Evolutionary conservation across 106 monocot species (phyloP), one percentile per base, ranked within the genome.

Genomic region (Allium cepa): DNA sequence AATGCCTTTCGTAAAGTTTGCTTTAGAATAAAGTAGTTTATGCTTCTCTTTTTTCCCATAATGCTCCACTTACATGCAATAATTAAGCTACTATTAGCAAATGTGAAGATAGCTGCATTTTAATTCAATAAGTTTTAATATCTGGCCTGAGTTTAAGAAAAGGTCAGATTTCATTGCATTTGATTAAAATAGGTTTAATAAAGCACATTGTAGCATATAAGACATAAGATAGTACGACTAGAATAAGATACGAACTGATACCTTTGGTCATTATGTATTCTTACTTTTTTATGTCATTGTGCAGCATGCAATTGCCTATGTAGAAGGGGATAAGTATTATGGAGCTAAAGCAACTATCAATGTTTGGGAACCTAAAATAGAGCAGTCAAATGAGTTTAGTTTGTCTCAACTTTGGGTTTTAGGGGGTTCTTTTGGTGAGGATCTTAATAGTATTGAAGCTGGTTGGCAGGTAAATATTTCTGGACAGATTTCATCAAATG

Each of bases 391-490:
- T 72, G 88, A 88, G 84, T 88, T 88, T 69, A 88, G 88, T 69
- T 79, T 88, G 8, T 88, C 88, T 5, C 88, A 84, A 58, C 61
- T 88, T 13, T 88, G 88, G 88, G 57, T 88, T 57, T 58, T 88
- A 14, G 76, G 84, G 8, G 88, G 88, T 18, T 84, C 88, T 59
- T 84, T 84, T 73, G 88, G 82, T 12, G 68, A 82, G 74, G 88
- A 88, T 50, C 79, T 88, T 58, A 88, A 88, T 76, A 88, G 84
- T 62, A 88, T 88, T 69, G 87, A 87, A 80, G 87, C 87, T 69
- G 87, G 87, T 13, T 87, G 87, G 87, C 83, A 83, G 80, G 87
- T 87, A 50, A 46, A n/a, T 8, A 61, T 47, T 10, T 16, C 13
- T 47, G 27, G 8, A 11, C 10, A 46, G 17, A 49, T 49, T 7